These are phyloP conservation scores for Madurella fahalii DNA, from an alignment of 2,329 filamentous ascomycete genomes.

Conservation along the genomic window DNA sequence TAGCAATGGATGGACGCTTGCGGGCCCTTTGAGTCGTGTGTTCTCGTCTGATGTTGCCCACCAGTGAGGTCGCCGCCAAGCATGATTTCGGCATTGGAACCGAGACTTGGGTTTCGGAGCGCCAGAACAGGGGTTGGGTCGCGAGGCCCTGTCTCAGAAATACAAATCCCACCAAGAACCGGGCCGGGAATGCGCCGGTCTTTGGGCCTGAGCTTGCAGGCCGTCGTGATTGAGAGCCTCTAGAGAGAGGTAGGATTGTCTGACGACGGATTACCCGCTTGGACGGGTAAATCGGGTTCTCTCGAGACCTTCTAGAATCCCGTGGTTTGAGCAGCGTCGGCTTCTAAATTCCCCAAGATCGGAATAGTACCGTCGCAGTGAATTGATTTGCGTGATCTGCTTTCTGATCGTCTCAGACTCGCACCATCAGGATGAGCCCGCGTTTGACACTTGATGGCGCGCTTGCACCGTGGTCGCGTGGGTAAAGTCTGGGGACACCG, in stretches of 20 bases:
- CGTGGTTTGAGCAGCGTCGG: slow-evolving; percentile 12
- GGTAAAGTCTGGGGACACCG: slow-evolving; percentile 12
- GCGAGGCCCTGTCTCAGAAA: slow-evolving; percentile 21
- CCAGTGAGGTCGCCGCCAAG: slow-evolving; percentile 10
- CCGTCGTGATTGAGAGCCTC: slow-evolving; percentile 3
- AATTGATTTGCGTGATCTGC: slow-evolving; percentile 23
- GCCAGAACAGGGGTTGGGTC: neutral
- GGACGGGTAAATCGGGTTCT: slow-evolving; percentile 20
- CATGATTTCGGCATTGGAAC: slow-evolving; percentile 7
- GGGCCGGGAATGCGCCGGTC: neutral
- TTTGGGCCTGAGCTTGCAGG: neutral
- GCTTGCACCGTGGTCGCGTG: slow-evolving; percentile 9
- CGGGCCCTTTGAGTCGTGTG: neutral
- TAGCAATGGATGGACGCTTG: neutral
- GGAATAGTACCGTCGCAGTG: neutral
- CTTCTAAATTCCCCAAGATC: slow-evolving; percentile 1
- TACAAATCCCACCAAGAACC: slow-evolving; percentile 16
- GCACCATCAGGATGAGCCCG: slow-evolving; percentile 14
- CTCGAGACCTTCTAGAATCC: slow-evolving; percentile 21
- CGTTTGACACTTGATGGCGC: neutral
- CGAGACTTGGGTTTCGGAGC: slow-evolving; percentile 2
- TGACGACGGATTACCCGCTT: slow-evolving; percentile 16
- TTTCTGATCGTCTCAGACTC: slow-evolving; percentile 18
- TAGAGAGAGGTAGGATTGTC: neutral
- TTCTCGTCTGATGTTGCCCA: slow-evolving; percentile 8